Base-by-base conservation (phyloP, 2,329 filamentous ascomycete genomes). In the Aureobasidium pullulans region DNA sequence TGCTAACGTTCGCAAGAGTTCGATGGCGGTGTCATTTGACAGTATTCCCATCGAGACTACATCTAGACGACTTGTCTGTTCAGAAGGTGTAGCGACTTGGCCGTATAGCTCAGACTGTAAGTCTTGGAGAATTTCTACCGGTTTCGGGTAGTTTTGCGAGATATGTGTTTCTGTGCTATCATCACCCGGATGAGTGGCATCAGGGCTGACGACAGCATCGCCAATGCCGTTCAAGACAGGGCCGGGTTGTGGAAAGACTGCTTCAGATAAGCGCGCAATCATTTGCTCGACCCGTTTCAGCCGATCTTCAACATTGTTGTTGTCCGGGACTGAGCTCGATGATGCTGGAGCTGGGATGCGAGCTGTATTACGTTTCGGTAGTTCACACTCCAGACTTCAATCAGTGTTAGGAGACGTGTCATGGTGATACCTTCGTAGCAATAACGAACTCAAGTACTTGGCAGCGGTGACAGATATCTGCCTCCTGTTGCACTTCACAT, bases 401-500 rank as follows among this genome's bases (percentile, higher is more conserved):
- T 15, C 8, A 28, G 16, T 44, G 46, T 40, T 29, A 59, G 36
- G 13, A 10, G 11, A 28, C 7, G 23, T 32, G 34, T 7, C 37
- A 54, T 15, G 15, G 6, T 10, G 34, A 28, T 32, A 3, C 8
- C 8, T 8, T 47, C 4, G 28, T 9, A 10, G 23, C 31, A 32
- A 34, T 9, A 13, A 60, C 57, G 46, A 50, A 60, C 48, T 54
- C 57, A 11, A 60, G 49, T 37, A 50, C 42, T 36, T 60, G 31
- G 19, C 57, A 60, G 11, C 57, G 57, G 6, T 53, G 48, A 32
- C 57, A 60, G 11, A 19, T 42, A 32, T 29, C 31, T 4, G 39
- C 48, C 13, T 48, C 16, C 23, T n/a, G 47, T 6, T 37, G 48
- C 1, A 50, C 9, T 34, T 60, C 57, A 32, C 57, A 60, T 7